Base-by-base conservation (phyloP, 116 monocot genomes). In the Trichopus zeylanicus region DNA sequence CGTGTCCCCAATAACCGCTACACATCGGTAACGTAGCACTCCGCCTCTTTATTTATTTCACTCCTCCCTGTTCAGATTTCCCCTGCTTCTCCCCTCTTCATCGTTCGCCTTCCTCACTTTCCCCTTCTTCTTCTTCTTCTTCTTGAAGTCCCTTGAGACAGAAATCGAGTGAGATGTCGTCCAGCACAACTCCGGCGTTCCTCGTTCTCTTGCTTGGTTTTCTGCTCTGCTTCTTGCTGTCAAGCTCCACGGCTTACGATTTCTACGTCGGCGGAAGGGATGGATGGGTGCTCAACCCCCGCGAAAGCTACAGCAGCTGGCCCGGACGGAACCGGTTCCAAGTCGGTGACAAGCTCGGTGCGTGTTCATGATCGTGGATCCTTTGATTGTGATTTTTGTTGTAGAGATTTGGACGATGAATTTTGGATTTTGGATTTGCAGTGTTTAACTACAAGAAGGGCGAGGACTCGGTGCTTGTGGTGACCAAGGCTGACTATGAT, bases 381-480 rank as follows among this genome's bases (percentile, higher is more conserved):
- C n/a, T n/a, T n/a, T n/a, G n/a, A n/a, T n/a, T n/a, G n/a, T n/a
- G n/a, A n/a, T n/a, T n/a, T n/a, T n/a, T n/a, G n/a, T n/a, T n/a
- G n/a, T n/a, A n/a, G n/a, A n/a, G n/a, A n/a, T n/a, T n/a, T n/a
- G 27, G 12, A 31, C n/a, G n/a, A n/a, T n/a, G n/a, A 6, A 25
- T 48, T 2, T 9, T 39, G 7, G 26, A 0, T 25, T 27, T 27
- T 26, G 0, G 10, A 38, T 56, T 21, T 54, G 27, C 46, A 94
- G 94, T 94, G 27, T 94, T 94, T 65, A 83, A 66, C 59, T 86
- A 86, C 65, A 66, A 76, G 71, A 74, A 74, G 29, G 80, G 78
- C 7, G 54, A 69, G 25, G 89, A 94, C 61, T 75, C 78, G 0
- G 94, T 86, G 22, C 59, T 94, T 9, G 39, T 73, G 26, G 89